Conservation (phyloP, 2,329 filamentous ascomycete genomes). For the Cephalotrichum gorgonifer region DNA sequence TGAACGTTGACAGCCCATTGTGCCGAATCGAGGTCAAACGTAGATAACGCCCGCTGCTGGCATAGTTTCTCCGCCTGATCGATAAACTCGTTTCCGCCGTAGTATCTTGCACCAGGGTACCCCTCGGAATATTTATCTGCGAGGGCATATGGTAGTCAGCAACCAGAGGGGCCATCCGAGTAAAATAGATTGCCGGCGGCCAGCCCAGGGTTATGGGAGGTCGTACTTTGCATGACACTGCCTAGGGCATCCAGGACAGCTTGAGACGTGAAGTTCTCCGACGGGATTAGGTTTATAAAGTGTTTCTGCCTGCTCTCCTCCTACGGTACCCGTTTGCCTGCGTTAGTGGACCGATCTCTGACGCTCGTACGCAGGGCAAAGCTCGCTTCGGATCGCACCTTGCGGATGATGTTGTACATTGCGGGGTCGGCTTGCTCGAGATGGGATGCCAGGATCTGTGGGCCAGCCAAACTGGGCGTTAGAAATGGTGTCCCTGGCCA, state of each 20-base stretch:
- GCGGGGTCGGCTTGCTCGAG: conserved; percentile 78
- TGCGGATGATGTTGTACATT: conserved; percentile 83
- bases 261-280: conserved; percentile 91
- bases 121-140: conserved; percentile 96
- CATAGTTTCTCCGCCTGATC: conserved; percentile 83
- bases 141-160: conserved; percentile 22
- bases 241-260: conserved; percentile 85
- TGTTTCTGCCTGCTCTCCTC: conserved; percentile 96
- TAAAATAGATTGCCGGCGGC: no score
- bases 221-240: conserved; percentile 86
- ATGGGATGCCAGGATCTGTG: conserved; percentile 66
- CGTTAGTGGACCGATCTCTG: neutral
- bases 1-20: conserved; percentile 98
- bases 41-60: conserved; percentile 79
- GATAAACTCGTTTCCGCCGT: conserved; percentile 94
- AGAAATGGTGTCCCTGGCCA: neutral
- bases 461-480: neutral
- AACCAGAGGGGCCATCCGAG: no score
- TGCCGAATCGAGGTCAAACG: conserved; percentile 72
- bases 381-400: conserved; percentile 44
- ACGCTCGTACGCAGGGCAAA: neutral
- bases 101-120: conserved; percentile 92
- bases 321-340: conserved; percentile 30
- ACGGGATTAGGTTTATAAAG: conserved; percentile 95
- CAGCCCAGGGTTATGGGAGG: no score